Base-by-base conservation (phyloP, 192 early-diverging fungal species). In the Gryganskiella cystojenkinii region DNA sequence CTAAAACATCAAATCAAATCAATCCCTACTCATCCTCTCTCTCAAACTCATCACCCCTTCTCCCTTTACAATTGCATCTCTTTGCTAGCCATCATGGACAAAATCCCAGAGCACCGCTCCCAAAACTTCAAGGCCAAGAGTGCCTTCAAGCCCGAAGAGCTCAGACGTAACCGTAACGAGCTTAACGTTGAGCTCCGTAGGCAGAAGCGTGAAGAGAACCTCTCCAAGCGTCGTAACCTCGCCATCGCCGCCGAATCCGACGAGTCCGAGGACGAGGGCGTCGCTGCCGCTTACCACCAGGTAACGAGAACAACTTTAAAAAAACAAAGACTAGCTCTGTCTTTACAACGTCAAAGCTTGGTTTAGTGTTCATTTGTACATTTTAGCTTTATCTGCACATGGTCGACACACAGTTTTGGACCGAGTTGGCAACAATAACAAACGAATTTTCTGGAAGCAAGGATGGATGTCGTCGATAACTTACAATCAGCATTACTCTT, bases 201-300 rank as follows among this genome's bases (percentile, higher is more conserved):
- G 79, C 93, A 96, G 83, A 98, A 98, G 88, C 90, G 94, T 54
- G 95, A 96, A 73, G 98, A 99, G 83, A 88, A 89, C 24, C 76
- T 98, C 45, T 87, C 93, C 62, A 99, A 99, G 86, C 91, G 95
- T 79, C 86, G 98, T 52, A 98, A 98, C 83, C 83, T 96, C 55
- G 86, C 88, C 56, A 54, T 85, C 14, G 66, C 83, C 7, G 83
- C 79, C 15, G 79, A 78, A 54, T 89, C 90, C 0, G 88, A 91
- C 42, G 88, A 90, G 57, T 95, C 93, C 31, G 96, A 97, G 61
- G 93, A 94, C 67, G 95, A 95, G 54, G 80, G 83, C 58, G 73
- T 64, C n/a, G 56, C 73, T 25, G 78, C 71, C 25, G 80, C 82
- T 34, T 83, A 84, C 68, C 79, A 79, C 49, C 89, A 92, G 86